Base-by-base conservation (phyloP, 805 yeast genomes). In the Kregervanrija delftensis region DNA sequence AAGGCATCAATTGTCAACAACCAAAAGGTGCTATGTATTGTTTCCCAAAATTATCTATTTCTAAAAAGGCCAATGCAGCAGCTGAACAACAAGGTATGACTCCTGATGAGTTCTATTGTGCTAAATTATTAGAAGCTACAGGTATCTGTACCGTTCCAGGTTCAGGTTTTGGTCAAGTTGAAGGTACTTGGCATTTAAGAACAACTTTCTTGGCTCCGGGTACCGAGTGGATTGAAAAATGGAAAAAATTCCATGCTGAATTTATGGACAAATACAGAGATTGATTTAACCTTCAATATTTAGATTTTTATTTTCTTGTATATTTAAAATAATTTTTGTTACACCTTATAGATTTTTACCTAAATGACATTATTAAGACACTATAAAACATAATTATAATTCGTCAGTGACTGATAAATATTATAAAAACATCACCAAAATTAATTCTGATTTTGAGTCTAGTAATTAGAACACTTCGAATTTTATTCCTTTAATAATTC, bases 141-240 rank as follows among this genome's bases (percentile, higher is more conserved):
- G 99, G 99, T 55, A 88, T 93, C 49, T 93, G 99, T 67, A 87
- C 95, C 37, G 95, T 93, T 50, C 98, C 99, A 30, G 99, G 99
- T 35, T 80, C 88, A 32, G 99, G 99, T 0, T 93, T 93, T 57
- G 97, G 98, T 31, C 99, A 93, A 67, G 83, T 73, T 40, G 81
- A 81, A 40, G 95, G 88, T 15, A 89, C 97, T 4, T 84, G 74
- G 68, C 99, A 93, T 61, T 75, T 93, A 56, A 82, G 99, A 73
- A 93, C 99, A 1, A 93, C 99, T 0, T 93, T 93, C 71, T 73
- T 93, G 58, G 95, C 99, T 11, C 97, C 98, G 12, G 98, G 97
- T 37, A 74, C 77, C 22, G 91, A 87, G 55, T 88, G 96, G 88
- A 86, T 89, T 53, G 73, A 77, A 14, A 66, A 71, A 39, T 87